Conservation (phyloP, 208 protist species). For the Trypanosoma congolense region DNA sequence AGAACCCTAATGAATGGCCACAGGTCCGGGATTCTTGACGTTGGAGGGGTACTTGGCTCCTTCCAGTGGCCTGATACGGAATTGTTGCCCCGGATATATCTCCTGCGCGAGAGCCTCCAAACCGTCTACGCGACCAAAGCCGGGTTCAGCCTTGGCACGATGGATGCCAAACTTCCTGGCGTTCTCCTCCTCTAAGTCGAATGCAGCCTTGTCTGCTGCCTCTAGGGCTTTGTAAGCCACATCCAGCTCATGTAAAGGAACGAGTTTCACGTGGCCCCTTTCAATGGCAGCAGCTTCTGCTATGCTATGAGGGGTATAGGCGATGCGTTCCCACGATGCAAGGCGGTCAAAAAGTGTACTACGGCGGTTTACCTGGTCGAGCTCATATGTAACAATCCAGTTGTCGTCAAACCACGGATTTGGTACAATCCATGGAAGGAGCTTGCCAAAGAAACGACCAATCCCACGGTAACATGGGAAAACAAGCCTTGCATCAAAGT, state of each 20-base stretch:
- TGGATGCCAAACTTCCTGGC: conserved; percentile 84
- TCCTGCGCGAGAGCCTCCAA: conserved; percentile 87
- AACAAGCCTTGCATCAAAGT: conserved; percentile 69
- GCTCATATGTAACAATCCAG: conserved; percentile 85
- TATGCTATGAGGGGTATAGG: conserved; percentile 79
- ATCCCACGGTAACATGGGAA: conserved; percentile 83
- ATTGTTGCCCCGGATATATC: conserved; percentile 90
- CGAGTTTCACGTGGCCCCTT: conserved; percentile 37
- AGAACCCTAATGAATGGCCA: conserved; percentile 66
- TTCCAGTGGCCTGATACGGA: conserved; percentile 79
- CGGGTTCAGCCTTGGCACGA: conserved; percentile 88
- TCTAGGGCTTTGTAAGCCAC: conserved; percentile 63
- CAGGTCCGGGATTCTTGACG: conserved; percentile 82
- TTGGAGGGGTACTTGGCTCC: conserved; percentile 82
- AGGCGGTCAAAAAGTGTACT: conserved; percentile 85
- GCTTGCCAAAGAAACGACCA: conserved; percentile 82
- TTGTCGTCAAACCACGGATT: conserved; percentile 91
- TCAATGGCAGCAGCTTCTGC: conserved; percentile 75
- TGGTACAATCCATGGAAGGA: conserved; percentile 69
- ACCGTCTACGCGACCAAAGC: conserved; percentile 85
- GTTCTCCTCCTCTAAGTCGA: conserved; percentile 79
- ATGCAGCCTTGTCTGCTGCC: conserved; percentile 78
- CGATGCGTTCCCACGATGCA: conserved; percentile 84
- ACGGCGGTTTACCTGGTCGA: conserved; percentile 89
- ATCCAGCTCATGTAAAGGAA: conserved; percentile 74